Evolutionary conservation across 2,329 filamentous ascomycete species (phyloP).

Genomic region (Alternaria novae-zelandiae): DNA sequence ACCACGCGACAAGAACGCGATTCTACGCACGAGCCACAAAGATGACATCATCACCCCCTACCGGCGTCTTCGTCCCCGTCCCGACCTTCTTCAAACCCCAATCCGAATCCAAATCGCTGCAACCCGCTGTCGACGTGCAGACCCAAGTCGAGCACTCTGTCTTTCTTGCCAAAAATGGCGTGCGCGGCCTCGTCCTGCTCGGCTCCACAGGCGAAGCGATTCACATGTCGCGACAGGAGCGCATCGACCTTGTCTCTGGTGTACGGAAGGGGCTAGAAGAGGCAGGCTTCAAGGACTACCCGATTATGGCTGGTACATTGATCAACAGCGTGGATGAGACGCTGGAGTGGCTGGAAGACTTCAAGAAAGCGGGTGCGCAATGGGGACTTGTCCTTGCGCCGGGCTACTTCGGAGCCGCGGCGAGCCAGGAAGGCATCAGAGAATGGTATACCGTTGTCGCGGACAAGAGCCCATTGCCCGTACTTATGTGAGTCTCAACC

Average conservation of each 20-base stretch:
- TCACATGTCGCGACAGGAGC: conserved; percentile 65
- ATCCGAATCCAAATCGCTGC: conserved; percentile 53
- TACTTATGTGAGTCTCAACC: conserved; percentile 60
- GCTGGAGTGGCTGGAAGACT: conserved; percentile 62
- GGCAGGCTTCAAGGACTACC: conserved; percentile 64
- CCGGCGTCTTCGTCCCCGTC: conserved; percentile 52
- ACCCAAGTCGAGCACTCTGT: conserved; percentile 65
- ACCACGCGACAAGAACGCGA: not conserved
- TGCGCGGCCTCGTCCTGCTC: conserved; percentile 67
- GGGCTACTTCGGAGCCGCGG: conserved; percentile 68
- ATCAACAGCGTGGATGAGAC: conserved; percentile 69
- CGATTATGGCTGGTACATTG: conserved; percentile 68
- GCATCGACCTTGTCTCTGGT: conserved; percentile 60
- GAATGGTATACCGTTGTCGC: conserved; percentile 69
- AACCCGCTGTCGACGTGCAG: conserved; percentile 63
- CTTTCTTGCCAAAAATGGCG: conserved; percentile 65
- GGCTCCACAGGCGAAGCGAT: conserved; percentile 71
- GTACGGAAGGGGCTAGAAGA: conserved; percentile 63
- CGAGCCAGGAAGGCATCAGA: conserved; percentile 64
- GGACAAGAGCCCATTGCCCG: conserved; percentile 64
- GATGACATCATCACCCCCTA: conserved; percentile 42
- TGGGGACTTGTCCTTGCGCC: conserved; percentile 69
- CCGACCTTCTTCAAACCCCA: conserved; percentile 68
- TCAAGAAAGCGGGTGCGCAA: conserved; percentile 63
- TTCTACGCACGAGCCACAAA: conserved; percentile 14